These are phyloP conservation scores for Akanthomyces lecanii DNA, from an alignment of 2,329 filamentous ascomycete genomes.

Conservation along the genomic window DNA sequence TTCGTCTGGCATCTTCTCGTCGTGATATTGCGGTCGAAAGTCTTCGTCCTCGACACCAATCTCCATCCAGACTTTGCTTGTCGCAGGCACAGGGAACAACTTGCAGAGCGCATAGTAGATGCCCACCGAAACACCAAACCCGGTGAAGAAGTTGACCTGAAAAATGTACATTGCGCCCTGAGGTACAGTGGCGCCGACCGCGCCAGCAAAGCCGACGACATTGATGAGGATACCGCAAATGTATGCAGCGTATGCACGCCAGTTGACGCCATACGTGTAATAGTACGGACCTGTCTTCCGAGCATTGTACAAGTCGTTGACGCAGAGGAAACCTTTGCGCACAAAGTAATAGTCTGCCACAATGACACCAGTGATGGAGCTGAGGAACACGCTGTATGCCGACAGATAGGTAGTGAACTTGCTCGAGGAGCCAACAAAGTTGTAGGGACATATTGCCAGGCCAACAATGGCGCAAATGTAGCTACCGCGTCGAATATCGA, in stretches of 20 bases:
- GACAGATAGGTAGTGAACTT: constrained; percentile 89
- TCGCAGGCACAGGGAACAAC: constrained; percentile 68
- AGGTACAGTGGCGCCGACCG: constrained; percentile 67
- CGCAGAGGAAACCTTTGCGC: constrained; percentile 73
- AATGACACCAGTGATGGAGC: constrained; percentile 89
- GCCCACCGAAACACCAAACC: constrained; percentile 64
- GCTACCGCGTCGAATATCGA: constrained; percentile 82
- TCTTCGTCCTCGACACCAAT: constrained; percentile 61
- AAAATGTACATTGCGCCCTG: constrained; percentile 80
- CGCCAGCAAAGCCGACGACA: constrained; percentile 85
- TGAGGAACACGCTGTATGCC: constrained; percentile 91
- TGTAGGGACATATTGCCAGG: constrained; percentile 83
- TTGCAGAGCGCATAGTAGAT: constrained; percentile 69
- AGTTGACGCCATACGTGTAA: constrained; percentile 69
- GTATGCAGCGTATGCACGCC: constrained; percentile 80
- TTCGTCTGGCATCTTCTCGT: constrained; percentile 29
- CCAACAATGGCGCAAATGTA: constrained; percentile 80
- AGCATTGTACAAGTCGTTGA: constrained; percentile 74
- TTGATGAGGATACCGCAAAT: constrained; percentile 82
- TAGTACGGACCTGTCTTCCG: constrained; percentile 66
- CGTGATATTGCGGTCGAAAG: constrained; percentile 43
- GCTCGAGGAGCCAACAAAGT: constrained; percentile 69
- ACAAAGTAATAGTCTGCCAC: constrained; percentile 84
- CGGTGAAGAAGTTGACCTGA: constrained; percentile 85
- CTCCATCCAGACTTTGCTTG: constrained; percentile 73